A percentile compares a stretch with the other conserved stretches of the same genome.
phyloP scores from a whole-genome alignment of 352 stramenopile species.

The Salisapilia sapeloensis region DNA sequence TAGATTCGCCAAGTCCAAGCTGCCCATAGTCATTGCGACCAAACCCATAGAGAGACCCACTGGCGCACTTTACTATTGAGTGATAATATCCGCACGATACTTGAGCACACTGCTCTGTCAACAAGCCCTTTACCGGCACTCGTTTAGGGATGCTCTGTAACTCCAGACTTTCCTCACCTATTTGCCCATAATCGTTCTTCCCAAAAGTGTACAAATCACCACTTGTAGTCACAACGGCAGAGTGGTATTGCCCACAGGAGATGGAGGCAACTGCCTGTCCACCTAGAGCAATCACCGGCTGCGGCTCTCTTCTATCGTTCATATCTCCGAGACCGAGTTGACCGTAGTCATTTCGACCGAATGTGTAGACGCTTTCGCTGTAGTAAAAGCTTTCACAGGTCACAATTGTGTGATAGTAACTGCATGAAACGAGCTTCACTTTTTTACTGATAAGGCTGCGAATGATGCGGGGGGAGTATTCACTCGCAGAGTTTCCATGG shows the following conservation, averaged over 20 bases:
- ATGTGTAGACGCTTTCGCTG: conserved; percentile 52
- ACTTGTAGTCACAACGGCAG: conserved; percentile 42
- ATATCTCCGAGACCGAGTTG: conserved; percentile 82
- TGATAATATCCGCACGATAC: conserved; percentile 88
- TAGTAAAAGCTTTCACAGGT: conserved; percentile 20
- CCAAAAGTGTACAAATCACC: conserved; percentile 75
- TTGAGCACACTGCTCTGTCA: conserved; percentile 52
- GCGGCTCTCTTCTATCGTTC: conserved; percentile 76
- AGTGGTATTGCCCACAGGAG: conserved; percentile 87
- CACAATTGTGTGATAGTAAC: conserved; percentile 87
- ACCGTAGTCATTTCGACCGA: conserved; percentile 87
- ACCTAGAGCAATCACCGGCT: conserved; percentile 36
- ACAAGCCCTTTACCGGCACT: conserved; percentile 21
- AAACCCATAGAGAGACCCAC: conserved; percentile 69
- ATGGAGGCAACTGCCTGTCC: conserved; percentile 52
- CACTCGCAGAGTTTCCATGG: conserved; percentile 76
- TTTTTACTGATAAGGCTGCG: conserved; percentile 40
- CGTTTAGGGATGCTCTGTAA: conserved; percentile 42
- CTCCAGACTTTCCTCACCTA: conserved; percentile 65
- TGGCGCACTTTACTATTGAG: conserved; percentile 60
- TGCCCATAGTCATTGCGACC: conserved; percentile 90
- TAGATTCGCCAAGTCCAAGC: conserved; percentile 56
- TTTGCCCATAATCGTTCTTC: conserved; percentile 90
- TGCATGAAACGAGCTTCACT: conserved; percentile 79
- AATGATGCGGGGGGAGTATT: conserved; percentile 68